Evolutionary conservation across 1,284 basidiomycete species (phyloP).

Genomic region (Pterulicium gracile): DNA sequence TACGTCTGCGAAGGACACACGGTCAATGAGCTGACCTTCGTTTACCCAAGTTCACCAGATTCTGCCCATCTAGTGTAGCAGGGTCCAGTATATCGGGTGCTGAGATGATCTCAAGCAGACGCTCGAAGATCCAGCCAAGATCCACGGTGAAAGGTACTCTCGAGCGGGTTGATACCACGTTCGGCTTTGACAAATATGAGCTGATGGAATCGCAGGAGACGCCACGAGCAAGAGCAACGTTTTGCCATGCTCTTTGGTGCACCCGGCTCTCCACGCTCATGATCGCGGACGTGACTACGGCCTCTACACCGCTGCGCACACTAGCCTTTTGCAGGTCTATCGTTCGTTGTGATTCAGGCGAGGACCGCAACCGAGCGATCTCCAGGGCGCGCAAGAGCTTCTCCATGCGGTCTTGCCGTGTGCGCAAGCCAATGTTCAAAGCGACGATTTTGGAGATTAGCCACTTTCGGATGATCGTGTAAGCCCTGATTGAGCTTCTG

Average conservation of each 20-base stretch:
- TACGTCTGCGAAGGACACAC: constrained; percentile 7
- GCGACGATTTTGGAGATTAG: constrained; percentile 55
- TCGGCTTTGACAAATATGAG: constrained; percentile 41
- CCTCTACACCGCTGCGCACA: constrained; percentile 68
- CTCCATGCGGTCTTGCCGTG: constrained; percentile 63
- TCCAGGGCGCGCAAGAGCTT: constrained; percentile 59
- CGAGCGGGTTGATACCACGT: constrained; percentile 29
- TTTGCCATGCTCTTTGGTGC: constrained; percentile 64
- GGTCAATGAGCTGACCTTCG: constrained; percentile 40
- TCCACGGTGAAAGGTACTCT: constrained; percentile 54
- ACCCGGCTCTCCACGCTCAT: constrained; percentile 65
- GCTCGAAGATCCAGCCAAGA: constrained; percentile 72
- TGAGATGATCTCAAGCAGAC: constrained; percentile 65
- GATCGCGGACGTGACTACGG: constrained; percentile 58
- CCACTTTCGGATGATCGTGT: constrained; percentile 68
- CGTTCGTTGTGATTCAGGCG: no score
- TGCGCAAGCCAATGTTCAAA: constrained; percentile 45
- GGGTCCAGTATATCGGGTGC: constrained; percentile 62
- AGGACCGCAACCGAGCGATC: constrained; percentile 49
- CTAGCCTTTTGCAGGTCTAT: constrained; percentile 28
- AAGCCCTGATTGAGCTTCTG: constrained; percentile 63
- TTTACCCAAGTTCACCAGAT: constrained; percentile 71
- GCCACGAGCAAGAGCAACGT: constrained; percentile 47
- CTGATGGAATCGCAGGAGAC: constrained; percentile 49
- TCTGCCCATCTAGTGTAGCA: constrained; percentile 34